These are phyloP conservation scores for Dryas alaskensis DNA, from an alignment of 306 rosid genomes.

Conservation along the genomic window DNA sequence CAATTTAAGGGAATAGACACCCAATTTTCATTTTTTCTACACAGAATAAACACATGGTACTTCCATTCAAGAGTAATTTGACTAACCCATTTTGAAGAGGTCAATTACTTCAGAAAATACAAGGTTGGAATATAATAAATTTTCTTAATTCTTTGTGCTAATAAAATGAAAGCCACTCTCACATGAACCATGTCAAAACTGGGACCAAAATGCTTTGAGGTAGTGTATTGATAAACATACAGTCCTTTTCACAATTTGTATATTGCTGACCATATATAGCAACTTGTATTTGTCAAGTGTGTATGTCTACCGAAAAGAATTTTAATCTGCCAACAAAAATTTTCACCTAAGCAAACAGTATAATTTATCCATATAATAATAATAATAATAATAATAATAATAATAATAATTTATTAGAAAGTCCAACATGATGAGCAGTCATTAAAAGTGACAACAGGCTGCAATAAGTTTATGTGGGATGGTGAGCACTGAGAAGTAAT, in stretches of 20 bases:
- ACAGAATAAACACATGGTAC: no score
- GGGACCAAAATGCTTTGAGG: conserved; percentile 7
- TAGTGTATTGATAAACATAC: not conserved
- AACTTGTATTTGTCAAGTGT: not conserved
- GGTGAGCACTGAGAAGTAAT: not conserved
- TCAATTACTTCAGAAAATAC: not conserved
- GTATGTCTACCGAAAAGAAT: not conserved
- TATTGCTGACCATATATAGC: conserved; percentile 9
- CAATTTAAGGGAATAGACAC: no score
- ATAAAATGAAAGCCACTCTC: conserved; percentile 17
- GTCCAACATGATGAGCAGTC: not conserved
- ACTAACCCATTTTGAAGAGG: conserved; percentile 13
- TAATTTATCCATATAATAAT: not conserved
- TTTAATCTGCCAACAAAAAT: not conserved
- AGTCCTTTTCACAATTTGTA: conserved; percentile 11
- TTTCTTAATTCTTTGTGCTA: not conserved
- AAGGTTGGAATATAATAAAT: conserved; percentile 18
- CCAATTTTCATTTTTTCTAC: no score
- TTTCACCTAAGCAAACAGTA: not conserved
- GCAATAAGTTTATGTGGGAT: not conserved
- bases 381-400: not conserved
- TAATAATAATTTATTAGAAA: not conserved
- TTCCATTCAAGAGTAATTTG: not conserved
- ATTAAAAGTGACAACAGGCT: not conserved
- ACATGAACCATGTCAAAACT: conserved; percentile 25